Base-by-base conservation (phyloP, 2,329 filamentous ascomycete species). In the Beauveria sp. region DNA sequence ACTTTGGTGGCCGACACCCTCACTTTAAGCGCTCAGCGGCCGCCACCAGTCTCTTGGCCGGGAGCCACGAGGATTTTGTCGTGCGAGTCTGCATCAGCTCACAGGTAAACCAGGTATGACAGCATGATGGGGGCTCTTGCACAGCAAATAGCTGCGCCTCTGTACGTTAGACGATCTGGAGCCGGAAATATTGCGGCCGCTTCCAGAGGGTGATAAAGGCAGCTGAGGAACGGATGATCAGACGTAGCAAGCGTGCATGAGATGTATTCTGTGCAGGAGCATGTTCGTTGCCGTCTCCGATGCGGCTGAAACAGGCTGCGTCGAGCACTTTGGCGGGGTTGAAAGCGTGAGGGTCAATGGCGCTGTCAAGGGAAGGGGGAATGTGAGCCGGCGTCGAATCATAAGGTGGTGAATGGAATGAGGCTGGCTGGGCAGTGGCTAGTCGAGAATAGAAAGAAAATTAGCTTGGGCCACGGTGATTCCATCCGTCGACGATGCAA, bases 181-280 rank as follows among this genome's bases (percentile, higher is more conserved):
- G 26, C 18, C 47, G 45, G 57, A 59, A 46, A 59, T 43, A 51
- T 58, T 58, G 22, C 38, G 9, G 20, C 54, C 18, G 30, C 43
- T 26, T 58, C 51, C 46, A 43, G 22, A 58, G 22, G 45, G 26
- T 16, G 9, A 49, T 24, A n/a, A 42, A 38, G 56, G 30, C 30
- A 43, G 43, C 46, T 3, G 46, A 52, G 26, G 57, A 60, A 60
- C 57, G 47, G 57, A 60, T 60, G 57, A 60, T 60, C 57, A 60
- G 57, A 60, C 57, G 55, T 50, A 40, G 26, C 55, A 58, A 47
- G 24, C 28, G 12, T 57, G 42, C 43, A 34, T 56, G 38, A 47
- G 26, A 56, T 47, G 56, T 34, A 47, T 51, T 42, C 38, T 43
- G 46, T 12, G 24, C 22, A 58, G 56, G 45, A 58, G 46, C 47